Evolutionary conservation across 306 rosid species (phyloP), one percentile per base, ranked within the genome.

Genomic region (Quercus ilex): DNA sequence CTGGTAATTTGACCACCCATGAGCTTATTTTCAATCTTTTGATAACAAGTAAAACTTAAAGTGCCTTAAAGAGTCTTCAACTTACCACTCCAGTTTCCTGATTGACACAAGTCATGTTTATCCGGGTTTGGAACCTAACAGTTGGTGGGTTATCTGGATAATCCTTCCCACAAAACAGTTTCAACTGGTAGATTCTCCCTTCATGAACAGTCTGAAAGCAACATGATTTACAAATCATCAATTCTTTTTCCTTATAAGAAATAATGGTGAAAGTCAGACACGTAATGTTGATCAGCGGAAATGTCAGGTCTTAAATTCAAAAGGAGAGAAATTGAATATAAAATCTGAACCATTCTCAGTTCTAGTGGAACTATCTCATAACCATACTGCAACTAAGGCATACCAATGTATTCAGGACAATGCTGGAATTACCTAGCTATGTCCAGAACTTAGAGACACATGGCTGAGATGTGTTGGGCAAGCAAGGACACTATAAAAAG

Each of bases 121-220:
- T 82, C 88, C 90, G 91, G 76, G 97, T 86, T 85, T 93, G 99
- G 86, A 95, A 93, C 87, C 93, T 93, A 69, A 93, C 99, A 49
- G 94, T 86, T 79, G 99, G 99, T 46, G 98, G 97, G 59, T 89
- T 90, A 70, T 90, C 98, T 1, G 98, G 99, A 84, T 95, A 95
- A 74, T 93, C 98, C 87, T 90, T 86, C 71, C 98, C 94, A 28
- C 99, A 95, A 77, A 91, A 93, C 81, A 95, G 89, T 74, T 93
- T 95, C 90, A 93, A 86, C 80, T 95, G 99, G 87, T 90, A 89
- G 81, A 93, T 95, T 74, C 94, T 86, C 64, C 98, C 99, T 87
- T 95, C 99, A 75, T 95, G 99, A 75, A 95, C 92, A 80, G 98
- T 91, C 99, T 95, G 84, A 79, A 51, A 79, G 77, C 68, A 82